Percentiles rank a stretch among this genome's conserved stretches.
phyloP scores from a whole-genome alignment of 208 protist species.

The Wallacemonas sp. region DNA sequence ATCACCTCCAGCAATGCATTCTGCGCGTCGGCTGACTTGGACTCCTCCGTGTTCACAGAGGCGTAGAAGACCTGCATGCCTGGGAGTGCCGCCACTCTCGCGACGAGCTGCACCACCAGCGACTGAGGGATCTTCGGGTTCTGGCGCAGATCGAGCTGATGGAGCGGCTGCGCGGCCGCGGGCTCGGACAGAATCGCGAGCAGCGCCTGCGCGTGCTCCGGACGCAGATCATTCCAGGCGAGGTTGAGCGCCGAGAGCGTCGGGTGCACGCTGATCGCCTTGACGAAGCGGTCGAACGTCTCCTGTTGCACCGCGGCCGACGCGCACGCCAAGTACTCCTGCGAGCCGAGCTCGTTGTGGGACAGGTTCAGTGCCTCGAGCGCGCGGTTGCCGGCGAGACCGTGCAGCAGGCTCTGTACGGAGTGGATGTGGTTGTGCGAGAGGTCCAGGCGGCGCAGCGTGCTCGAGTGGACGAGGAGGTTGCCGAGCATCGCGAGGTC shows the following conservation, averaged over 20 bases:
- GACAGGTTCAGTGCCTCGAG: conserved; percentile 59
- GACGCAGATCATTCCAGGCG: conserved; percentile 75
- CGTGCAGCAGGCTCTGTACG: conserved; percentile 30
- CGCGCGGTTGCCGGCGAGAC: conserved; percentile 27
- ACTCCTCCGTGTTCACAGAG: conserved; percentile 18
- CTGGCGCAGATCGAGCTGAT: conserved; percentile 38
- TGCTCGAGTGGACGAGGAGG: conserved; percentile 38
- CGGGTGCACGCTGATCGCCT: conserved; percentile 23
- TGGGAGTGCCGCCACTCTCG: conserved; percentile 24
- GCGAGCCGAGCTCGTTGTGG: conserved; percentile 74
- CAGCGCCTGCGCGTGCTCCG: conserved; percentile 50
- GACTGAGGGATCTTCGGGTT: conserved; percentile 44
- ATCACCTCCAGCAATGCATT: conserved; percentile 35
- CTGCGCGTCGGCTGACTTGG: conserved; percentile 11
- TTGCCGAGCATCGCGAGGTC: conserved; percentile 37
- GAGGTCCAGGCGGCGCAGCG: conserved; percentile 46
- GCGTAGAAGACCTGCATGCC: conserved; percentile 51
- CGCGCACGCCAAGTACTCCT: conserved; percentile 27
- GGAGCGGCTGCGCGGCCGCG: conserved; percentile 26
- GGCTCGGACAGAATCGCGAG: conserved; percentile 1
- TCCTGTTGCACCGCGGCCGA: conserved; percentile 19
- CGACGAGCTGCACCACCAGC: conserved; percentile 30
- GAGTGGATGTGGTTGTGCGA: conserved; percentile 67
- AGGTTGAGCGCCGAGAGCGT: conserved; percentile 51
- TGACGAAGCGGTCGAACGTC: neutral